These are phyloP conservation scores for Pyrenochaeta sp. DNA, from an alignment of 2,329 filamentous ascomycete genomes.

Conservation along the genomic window DNA sequence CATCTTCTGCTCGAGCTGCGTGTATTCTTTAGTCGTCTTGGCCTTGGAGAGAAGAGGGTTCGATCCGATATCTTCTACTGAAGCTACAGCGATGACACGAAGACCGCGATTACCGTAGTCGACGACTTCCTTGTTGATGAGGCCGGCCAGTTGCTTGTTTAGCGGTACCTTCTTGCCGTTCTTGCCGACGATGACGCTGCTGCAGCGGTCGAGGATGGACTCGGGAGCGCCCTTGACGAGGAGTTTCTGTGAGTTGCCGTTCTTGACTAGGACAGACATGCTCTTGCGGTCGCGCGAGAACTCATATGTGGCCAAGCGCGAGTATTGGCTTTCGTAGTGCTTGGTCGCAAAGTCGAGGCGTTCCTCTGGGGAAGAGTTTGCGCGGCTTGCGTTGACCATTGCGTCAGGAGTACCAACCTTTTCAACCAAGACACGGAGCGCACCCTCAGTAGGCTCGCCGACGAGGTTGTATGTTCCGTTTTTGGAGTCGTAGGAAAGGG, in stretches of 20 bases:
- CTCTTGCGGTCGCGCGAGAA: constrained; percentile 98
- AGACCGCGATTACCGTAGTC: constrained; percentile 93
- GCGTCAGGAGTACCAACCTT: constrained; percentile 88
- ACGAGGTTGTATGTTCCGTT: constrained; percentile 79
- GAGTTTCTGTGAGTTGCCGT: constrained; percentile 75
- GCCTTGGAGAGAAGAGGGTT: constrained; percentile 76
- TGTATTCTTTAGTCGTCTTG: constrained; percentile 84
- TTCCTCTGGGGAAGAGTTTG: constrained; percentile 61
- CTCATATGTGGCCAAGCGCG: constrained; percentile 86
- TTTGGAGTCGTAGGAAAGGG: constrained; percentile 81
- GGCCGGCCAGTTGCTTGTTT: constrained; percentile 70
- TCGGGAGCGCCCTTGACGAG: constrained; percentile 97
- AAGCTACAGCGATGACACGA: constrained; percentile 92
- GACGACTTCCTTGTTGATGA: constrained; percentile 81
- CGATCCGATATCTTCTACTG: constrained; percentile 76
- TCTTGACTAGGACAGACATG: constrained; percentile 92
- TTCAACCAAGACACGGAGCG: constrained; percentile 87
- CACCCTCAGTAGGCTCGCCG: constrained; percentile 95
- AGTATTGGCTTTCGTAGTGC: constrained; percentile 79
- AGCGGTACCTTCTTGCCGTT: constrained; percentile 80
- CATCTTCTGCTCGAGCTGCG: constrained; percentile 89
- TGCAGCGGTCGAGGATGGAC: constrained; percentile 91
- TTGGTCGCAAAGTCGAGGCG: constrained; percentile 83
- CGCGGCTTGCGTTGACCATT: constrained; percentile 62
- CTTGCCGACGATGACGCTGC: constrained; percentile 78